These are phyloP conservation scores for Penicillium steckii DNA, from an alignment of 495 filamentous ascomycete species.

Conservation along the genomic window DNA sequence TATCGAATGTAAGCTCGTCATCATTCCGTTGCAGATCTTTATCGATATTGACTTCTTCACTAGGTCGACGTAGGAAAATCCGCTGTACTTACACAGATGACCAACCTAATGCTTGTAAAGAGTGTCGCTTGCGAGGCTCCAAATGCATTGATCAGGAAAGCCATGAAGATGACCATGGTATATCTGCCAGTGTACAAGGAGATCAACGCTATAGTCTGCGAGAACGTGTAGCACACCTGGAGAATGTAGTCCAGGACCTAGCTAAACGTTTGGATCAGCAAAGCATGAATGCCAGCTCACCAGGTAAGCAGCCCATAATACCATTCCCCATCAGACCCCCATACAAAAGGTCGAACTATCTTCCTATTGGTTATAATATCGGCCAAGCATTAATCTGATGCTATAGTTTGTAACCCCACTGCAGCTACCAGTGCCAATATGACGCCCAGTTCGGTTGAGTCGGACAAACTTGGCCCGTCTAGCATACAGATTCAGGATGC, in stretches of 20 bases:
- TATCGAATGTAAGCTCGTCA: slow-evolving; percentile 31
- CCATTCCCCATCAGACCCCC: too few relatives aligned
- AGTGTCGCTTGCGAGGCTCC: slow-evolving; percentile 34
- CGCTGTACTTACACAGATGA: slow-evolving; percentile 35
- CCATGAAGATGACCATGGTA: slow-evolving; percentile 9
- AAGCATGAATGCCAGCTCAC: background rate
- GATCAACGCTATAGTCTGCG: slow-evolving; percentile 38
- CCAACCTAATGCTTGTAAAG: slow-evolving; percentile 31
- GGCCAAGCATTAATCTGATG: too few relatives aligned
- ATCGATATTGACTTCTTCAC: background rate
- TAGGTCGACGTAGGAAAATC: slow-evolving; percentile 43
- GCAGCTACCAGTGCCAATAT: background rate
- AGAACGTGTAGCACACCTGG: slow-evolving; percentile 37
- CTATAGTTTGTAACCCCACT: slow-evolving; percentile 4
- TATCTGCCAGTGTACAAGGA: slow-evolving; percentile 6
- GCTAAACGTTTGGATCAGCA: slow-evolving; percentile 23
- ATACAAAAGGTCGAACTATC: background rate
- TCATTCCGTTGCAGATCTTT: background rate
- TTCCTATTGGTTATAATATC: background rate
- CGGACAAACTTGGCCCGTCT: slow-evolving; percentile 22
- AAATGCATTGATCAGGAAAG: slow-evolving; percentile 37
- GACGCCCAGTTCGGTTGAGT: slow-evolving; percentile 14
- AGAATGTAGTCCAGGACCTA: slow-evolving; percentile 31
- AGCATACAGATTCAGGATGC: slow-evolving; percentile 36
- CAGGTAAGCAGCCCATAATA: background rate